Evolutionary conservation across 768 basidiomycete species (phyloP).

Genomic region (Boletales sp.): DNA sequence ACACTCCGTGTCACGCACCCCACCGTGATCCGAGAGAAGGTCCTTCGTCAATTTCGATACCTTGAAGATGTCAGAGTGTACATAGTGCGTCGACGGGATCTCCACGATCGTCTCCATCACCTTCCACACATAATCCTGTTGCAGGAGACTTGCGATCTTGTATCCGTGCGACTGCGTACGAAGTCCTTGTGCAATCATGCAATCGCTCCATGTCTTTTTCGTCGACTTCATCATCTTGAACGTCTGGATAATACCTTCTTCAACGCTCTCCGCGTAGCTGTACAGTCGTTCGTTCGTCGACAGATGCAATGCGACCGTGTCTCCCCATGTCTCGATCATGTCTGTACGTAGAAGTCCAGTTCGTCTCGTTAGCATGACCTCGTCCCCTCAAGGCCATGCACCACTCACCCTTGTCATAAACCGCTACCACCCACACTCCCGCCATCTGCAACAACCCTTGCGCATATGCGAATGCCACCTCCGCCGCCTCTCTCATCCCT

Average conservation of each 20-base stretch:
- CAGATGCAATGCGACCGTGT: background rate
- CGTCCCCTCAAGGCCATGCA: too few relatives aligned
- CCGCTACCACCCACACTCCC: background rate
- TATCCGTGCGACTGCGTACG: background rate
- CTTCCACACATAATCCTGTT: background rate
- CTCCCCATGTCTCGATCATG: background rate
- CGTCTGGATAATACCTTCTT: background rate
- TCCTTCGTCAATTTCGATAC: background rate
- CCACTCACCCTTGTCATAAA: background rate
- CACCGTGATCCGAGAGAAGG: background rate
- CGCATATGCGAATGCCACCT: too few relatives aligned
- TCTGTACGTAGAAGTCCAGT: background rate
- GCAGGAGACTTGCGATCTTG: background rate
- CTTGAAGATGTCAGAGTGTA: background rate
- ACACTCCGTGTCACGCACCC: background rate
- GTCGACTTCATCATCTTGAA: background rate
- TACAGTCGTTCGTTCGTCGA: conserved; percentile 1
- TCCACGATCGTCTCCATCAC: background rate
- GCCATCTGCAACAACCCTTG: background rate
- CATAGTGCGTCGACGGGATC: background rate
- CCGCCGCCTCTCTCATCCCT: too few relatives aligned
- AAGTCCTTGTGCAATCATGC: background rate
- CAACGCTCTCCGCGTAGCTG: background rate
- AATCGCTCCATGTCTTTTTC: background rate
- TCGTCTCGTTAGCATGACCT: too few relatives aligned